Conservation (phyloP, 1,139 yeast genomes). For the Hansenula sp. region DNA sequence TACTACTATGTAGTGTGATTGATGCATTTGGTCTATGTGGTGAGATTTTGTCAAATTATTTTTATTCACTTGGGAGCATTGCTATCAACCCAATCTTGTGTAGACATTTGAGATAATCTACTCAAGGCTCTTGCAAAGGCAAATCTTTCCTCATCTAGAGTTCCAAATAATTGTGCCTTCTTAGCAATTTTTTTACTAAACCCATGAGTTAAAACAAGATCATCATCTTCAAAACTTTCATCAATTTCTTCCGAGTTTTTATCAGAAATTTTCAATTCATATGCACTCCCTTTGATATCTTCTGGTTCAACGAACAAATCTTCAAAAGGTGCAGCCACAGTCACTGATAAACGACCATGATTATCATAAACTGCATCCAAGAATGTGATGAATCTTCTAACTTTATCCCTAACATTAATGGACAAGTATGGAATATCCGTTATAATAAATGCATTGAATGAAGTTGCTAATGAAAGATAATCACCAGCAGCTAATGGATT, state of each 20-base stretch:
- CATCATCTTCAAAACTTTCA: conserved; percentile 41
- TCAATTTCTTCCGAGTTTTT: conserved; percentile 12
- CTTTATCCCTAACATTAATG: conserved; percentile 73
- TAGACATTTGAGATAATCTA: conserved; percentile 89
- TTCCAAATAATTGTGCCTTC: conserved; percentile 72
- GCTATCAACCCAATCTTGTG: conserved; percentile 80
- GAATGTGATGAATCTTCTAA: conserved; percentile 88
- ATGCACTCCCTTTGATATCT: conserved; percentile 52
- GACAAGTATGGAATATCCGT: conserved; percentile 91
- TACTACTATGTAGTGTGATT: no score
- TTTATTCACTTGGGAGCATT: conserved; percentile 23
- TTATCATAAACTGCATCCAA: conserved; percentile 93
- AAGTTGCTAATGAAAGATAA: conserved; percentile 76
- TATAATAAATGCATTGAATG: conserved; percentile 72
- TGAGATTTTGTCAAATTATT: no score
- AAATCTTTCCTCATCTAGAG: conserved; percentile 88
- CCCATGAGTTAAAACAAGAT: conserved; percentile 66
- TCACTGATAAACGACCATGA: conserved; percentile 81
- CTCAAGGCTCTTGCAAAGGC: conserved; percentile 95
- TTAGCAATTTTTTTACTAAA: conserved; percentile 73
- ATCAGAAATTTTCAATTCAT: conserved; percentile 32
- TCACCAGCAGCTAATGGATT: conserved; percentile 93
- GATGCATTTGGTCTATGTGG: no score
- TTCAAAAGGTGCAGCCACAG: conserved; percentile 81
- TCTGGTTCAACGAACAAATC: conserved; percentile 86